Base-by-base conservation (phyloP, 2,329 filamentous ascomycete genomes). In the Dactylellina leptospora region DNA sequence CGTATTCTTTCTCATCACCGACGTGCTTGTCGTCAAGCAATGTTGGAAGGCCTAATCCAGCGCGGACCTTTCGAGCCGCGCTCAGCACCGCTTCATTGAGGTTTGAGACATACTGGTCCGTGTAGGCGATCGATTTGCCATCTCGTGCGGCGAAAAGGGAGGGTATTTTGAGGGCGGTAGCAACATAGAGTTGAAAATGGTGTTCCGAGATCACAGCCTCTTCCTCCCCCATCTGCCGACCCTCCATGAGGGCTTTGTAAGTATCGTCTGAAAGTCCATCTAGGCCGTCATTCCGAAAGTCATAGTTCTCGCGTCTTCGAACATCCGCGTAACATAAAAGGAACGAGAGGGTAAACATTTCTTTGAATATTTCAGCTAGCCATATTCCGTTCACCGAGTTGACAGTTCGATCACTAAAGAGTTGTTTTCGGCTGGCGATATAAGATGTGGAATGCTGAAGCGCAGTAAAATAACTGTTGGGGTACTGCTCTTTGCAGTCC, bases 341-440 rank as follows among this genome's bases (percentile, higher is more conserved):
- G 25, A 59, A 64, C 1, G 59, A 64, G 4, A 60, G 45, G 2
- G 68, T 72, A 47, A 72, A 72, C 59, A 64, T 72, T 36, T 72
- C 68, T 44, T 72, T 72, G 38, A 72, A 72, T 10, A 72, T 16
- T 44, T 72, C 68, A 2, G 59, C 59, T 9, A 72, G 47, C 68
- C 68, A 72, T 25, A 72, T 72, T 2, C 68, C 68, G 13, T 72
- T 64, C 3, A 53, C 45, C 2, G 68, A 72, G 38, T 72, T 72
- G 27, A 44, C 20, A 2, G 68, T 40, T 10, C 27, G 64, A 25
- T 72, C 68, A n/a, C 48, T 28, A 6, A 44, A 72, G 3, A 72
- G 40, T 16, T 72, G 59, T 25, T 60, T 72, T 40, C 68, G 47
- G 16, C 42, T 38, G 3, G 44, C 22, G 30, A 72, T 72, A 38